Evolutionary conservation across 805 yeast genomes (phyloP), one percentile per base, ranked within the genome.

Genomic region (Schwanniomyces vanrijiae): DNA sequence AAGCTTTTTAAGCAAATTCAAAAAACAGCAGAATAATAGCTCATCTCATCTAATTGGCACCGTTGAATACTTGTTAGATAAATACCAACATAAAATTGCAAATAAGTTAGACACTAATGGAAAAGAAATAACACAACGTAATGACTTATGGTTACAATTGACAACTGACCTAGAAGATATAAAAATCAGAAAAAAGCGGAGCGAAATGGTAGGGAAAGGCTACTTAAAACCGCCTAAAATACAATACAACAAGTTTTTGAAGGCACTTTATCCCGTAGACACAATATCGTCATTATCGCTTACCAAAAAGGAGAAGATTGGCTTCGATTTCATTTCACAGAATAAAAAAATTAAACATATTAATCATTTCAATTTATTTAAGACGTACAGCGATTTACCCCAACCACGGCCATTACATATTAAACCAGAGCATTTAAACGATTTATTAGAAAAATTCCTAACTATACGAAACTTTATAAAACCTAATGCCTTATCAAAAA

Each of bases 381-480:
- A 56, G 16, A 48, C 59, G 20, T 71, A 65, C 48, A 35, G 45
- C n/a, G 59, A 55, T 20, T 49, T 67, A 24, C 65, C 69, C 4
- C 40, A 45, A 4, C 72, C 68, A 6, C 58, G 54, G 8, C 62
- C 59, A 25, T 54, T 49, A 6, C 60, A 62, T 37, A 46, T 72
- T 40, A 50, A 48, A 11, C 59, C 62, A 16, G 38, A 52, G 1
- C 65, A 66, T 38, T 55, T 71, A 18, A 63, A 66, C 43, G 55
- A 50, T 5, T 64, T 73, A 28, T 48, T 71, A 38, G 43, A 42
- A 5, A 52, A 49, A 37, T 59, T 70, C 35, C 48, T 64, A 20
- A 33, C 49, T 3, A 55, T 53, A 21, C 51, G 68, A 14, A 55
- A 59, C 34, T 67, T 66, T 46, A 51, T 58, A 35, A 54, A 56